Percentiles rank a stretch among this genome's conserved stretches.
These are phyloP conservation scores for Luvunga scandens DNA, from an alignment of 345 rosid genomes.

Conservation along the genomic window DNA sequence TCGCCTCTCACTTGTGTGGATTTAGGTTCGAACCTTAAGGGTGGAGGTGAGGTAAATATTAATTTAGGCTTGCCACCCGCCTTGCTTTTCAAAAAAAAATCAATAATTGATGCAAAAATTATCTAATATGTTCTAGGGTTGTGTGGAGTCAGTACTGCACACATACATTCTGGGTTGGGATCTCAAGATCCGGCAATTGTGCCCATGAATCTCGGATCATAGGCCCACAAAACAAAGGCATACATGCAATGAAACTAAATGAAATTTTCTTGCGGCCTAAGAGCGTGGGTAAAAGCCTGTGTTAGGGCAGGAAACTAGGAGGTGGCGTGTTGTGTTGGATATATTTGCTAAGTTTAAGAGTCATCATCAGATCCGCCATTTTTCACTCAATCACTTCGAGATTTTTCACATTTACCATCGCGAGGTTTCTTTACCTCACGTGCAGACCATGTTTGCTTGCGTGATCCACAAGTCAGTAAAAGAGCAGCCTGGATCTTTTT, in stretches of 20 bases:
- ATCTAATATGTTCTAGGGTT: too few relatives aligned
- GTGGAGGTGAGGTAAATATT: too few relatives aligned
- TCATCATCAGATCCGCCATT: not conserved
- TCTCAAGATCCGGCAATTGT: conserved; percentile 1
- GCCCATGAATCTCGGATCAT: conserved; percentile 2
- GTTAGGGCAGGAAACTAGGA: conserved; percentile 9
- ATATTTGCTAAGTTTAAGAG: not conserved
- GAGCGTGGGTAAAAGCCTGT: not conserved
- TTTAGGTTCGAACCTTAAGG: too few relatives aligned
- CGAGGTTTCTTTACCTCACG: conserved; percentile 2
- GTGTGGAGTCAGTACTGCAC: too few relatives aligned
- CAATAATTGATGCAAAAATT: too few relatives aligned
- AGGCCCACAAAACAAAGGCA: conserved; percentile 6
- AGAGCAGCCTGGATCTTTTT: not conserved
- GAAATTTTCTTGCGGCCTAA: not conserved
- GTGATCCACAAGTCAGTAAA: conserved; percentile 12
- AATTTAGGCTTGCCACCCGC: too few relatives aligned
- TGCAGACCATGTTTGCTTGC: conserved; percentile 9
- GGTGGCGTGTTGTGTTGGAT: conserved; percentile 14
- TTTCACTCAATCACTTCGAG: not conserved
- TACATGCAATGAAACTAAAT: too few relatives aligned
- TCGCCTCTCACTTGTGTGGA: too few relatives aligned
- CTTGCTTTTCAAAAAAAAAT: too few relatives aligned
- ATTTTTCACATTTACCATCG: not conserved
- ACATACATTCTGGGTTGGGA: not conserved